These are phyloP conservation scores for Trichoderma asperellum DNA, from an alignment of 2,329 filamentous ascomycete species.

Conservation along the genomic window DNA sequence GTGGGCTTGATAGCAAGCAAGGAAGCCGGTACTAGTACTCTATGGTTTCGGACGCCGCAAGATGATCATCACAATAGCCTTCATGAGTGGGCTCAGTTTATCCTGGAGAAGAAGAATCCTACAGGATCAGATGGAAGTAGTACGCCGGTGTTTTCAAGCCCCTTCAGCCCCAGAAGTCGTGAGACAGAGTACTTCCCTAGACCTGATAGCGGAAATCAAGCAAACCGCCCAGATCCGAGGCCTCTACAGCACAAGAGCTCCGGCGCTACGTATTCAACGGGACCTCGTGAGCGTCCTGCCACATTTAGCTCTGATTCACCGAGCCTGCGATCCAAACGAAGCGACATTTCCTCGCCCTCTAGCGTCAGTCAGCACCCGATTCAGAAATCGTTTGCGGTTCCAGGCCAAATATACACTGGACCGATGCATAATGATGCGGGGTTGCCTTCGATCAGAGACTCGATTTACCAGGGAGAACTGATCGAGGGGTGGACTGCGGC, in stretches of 20 bases:
- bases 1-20: slow-evolving; percentile 59
- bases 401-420: slow-evolving; percentile 55
- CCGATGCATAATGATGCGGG: slow-evolving; percentile 59
- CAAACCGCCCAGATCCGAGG: slow-evolving; percentile 36
- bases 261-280: slow-evolving; percentile 52
- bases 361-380: slow-evolving; percentile 50
- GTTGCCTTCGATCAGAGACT: slow-evolving; percentile 54
- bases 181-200: slow-evolving; percentile 51
- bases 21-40: slow-evolving; percentile 51
- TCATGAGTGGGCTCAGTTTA: slow-evolving; percentile 63
- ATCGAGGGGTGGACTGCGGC: slow-evolving; percentile 65
- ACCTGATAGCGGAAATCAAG: slow-evolving; percentile 50
- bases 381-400: slow-evolving; percentile 45
- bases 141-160: slow-evolving; percentile 59
- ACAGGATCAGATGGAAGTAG: slow-evolving; percentile 57
- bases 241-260: slow-evolving; percentile 54
- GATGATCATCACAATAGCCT: slow-evolving; percentile 58
- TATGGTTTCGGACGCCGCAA: slow-evolving; percentile 60
- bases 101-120: slow-evolving; percentile 51
- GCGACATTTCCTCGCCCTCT: slow-evolving; percentile 64
- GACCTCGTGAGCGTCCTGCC: slow-evolving; percentile 52
- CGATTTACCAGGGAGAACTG: slow-evolving; percentile 59
- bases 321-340: slow-evolving; percentile 64
- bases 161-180: slow-evolving; percentile 51
- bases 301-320: slow-evolving; percentile 62